Evolutionary conservation across 1,284 basidiomycete genomes (phyloP).

Genomic region (Puccinia brachypodii): DNA sequence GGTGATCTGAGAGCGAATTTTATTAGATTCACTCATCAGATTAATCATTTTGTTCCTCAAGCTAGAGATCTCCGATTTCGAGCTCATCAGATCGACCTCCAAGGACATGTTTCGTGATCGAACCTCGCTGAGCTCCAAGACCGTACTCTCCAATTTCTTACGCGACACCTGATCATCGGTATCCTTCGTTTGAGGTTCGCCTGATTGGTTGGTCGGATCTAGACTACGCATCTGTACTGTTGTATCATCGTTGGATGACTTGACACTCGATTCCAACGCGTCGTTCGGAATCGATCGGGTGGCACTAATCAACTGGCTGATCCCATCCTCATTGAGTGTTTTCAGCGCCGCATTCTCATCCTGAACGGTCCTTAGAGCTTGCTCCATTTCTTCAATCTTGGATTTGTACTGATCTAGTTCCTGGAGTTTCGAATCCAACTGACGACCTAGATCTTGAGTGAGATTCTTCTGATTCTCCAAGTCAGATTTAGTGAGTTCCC

Average conservation of each 20-base stretch:
- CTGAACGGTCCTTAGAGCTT: background rate
- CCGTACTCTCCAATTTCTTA: slow-evolving; percentile 49
- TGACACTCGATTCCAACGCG: background rate
- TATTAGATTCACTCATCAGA: slow-evolving; percentile 70
- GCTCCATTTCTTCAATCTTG: slow-evolving; percentile 60
- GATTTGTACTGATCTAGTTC: slow-evolving; percentile 71
- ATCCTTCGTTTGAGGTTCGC: background rate
- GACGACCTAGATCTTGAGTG: slow-evolving; percentile 71
- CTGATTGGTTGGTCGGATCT: background rate
- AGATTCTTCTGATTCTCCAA: slow-evolving; percentile 70
- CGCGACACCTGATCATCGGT: slow-evolving; percentile 32
- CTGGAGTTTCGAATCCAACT: slow-evolving; percentile 70
- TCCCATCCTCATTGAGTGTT: slow-evolving; percentile 16
- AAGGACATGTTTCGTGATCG: slow-evolving; percentile 65
- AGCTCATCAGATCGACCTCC: slow-evolving; percentile 69
- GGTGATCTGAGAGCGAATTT: slow-evolving; percentile 64
- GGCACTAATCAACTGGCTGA: slow-evolving; percentile 6
- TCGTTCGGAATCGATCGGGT: slow-evolving; percentile 7
- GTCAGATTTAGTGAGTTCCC: slow-evolving; percentile 69
- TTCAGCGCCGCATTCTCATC: slow-evolving; percentile 28
- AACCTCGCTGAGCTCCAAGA: slow-evolving; percentile 69
- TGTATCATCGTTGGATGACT: background rate
- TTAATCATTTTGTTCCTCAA: slow-evolving; percentile 74
- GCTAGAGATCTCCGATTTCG: slow-evolving; percentile 75
- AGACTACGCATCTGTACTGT: background rate